phyloP scores from a whole-genome alignment of 129 eudicot species.

The Scalesia atractyloides region DNA sequence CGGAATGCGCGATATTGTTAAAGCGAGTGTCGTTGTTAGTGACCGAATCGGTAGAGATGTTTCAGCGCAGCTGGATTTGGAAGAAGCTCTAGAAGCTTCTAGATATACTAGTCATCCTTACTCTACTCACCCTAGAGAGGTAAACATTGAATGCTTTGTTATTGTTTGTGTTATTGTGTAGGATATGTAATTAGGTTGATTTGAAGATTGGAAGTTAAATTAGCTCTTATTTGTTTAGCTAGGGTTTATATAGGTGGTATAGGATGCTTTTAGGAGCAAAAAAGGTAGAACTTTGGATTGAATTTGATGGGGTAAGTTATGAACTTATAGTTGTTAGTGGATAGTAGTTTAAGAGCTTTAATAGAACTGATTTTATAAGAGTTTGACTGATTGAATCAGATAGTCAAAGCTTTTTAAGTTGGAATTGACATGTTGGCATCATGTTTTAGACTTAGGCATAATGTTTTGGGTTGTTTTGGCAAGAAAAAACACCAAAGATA shows the following conservation, averaged over 20 bases:
- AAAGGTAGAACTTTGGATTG: background rate
- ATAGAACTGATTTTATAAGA: background rate
- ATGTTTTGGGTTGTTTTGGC: no score
- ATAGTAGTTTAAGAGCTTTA: background rate
- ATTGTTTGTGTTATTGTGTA: background rate
- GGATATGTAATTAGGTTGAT: background rate
- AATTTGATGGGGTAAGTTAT: background rate
- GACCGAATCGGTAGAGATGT: constrained; percentile 81
- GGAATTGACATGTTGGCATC: no score
- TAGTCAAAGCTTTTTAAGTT: background rate
- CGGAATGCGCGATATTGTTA: constrained; percentile 67
- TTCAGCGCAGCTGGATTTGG: constrained; percentile 73
- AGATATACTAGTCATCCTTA: constrained; percentile 93
- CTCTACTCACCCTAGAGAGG: constrained; percentile 94
- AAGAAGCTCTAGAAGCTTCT: constrained; percentile 93
- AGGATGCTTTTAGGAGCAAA: background rate
- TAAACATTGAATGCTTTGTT: constrained; percentile 16
- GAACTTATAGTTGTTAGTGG: background rate
- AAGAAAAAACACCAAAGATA: no score
- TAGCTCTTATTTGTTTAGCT: no score
- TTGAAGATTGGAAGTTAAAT: no score
- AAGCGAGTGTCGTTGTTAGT: constrained; percentile 76
- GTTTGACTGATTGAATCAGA: background rate
- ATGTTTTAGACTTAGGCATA: no score
- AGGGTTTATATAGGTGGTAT: background rate